Percentiles rank a stretch among this genome's conserved stretches.
phyloP scores from a whole-genome alignment of 139 green algal species.

The Pseudopediastrum boryanum region DNA sequence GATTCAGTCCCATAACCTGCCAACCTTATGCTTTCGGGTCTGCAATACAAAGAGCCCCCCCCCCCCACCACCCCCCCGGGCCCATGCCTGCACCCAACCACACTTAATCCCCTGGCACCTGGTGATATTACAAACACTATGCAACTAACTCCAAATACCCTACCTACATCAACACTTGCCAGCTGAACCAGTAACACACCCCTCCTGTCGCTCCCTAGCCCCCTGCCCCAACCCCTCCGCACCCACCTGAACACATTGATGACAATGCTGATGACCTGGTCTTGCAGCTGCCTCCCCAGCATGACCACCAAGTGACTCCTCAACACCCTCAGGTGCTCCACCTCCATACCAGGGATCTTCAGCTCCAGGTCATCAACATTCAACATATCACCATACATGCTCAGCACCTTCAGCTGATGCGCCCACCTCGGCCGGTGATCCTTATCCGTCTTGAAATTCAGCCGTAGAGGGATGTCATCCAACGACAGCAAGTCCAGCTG shows the following conservation, averaged over 20 bases:
- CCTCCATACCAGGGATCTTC: slow-evolving; percentile 55
- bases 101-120: no score
- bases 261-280: slow-evolving; percentile 43
- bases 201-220: no score
- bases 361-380: slow-evolving; percentile 78
- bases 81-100: no score
- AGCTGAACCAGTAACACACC: no score
- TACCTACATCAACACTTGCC: no score
- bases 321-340: slow-evolving; percentile 14
- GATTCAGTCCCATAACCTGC: no score
- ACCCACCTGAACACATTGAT: slow-evolving; percentile 44
- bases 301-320: slow-evolving; percentile 27
- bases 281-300: slow-evolving; percentile 23
- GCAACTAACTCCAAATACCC: no score
- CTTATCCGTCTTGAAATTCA: slow-evolving; percentile 76
- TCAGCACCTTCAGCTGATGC: slow-evolving; percentile 43
- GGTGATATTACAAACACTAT: no score
- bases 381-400: slow-evolving; percentile 73
- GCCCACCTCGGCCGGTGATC: slow-evolving; percentile 58
- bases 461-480: slow-evolving; percentile 49
- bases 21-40: no score
- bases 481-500: slow-evolving; percentile 69
- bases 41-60: no score
- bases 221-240: neutral
- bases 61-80: no score